Base-by-base conservation (phyloP, 1,284 basidiomycete species). In the Cryptococcus hybrid region DNA sequence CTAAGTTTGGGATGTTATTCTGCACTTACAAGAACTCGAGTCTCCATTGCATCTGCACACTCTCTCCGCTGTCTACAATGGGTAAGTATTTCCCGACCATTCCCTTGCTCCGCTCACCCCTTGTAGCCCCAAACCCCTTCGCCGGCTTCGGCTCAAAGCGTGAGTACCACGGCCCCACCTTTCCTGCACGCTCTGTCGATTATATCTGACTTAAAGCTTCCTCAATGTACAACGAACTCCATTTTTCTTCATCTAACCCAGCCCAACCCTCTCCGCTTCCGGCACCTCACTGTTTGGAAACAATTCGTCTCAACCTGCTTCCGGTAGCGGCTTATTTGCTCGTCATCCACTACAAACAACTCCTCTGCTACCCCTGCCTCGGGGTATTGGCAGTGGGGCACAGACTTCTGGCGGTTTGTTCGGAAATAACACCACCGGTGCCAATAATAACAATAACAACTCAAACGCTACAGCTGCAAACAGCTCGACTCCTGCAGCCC, bases 141-240 rank as follows among this genome's bases (percentile, higher is more conserved):
- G 52, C 37, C 1, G 50, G 59, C 48, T 63, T 63, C 37, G 62
- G 62, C 30, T 52, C 56, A 7, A 63, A 58, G 46, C 58, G 61
- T 63, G 45, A 24, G 60, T 51, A 18, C 46, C 36, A 40, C 36
- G 39, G n/a, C 4, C 30, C 30, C 3, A 30, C 30, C 30, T 30
- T 4, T 30, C 18, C 18, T 18, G 18, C 18, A 18, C 18, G 18
- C 18, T 18, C 18, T 18, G 18, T 42, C 9, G 40, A 42, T 42
- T 42, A 42, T 42, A 9, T 42, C n/a, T 42, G 40, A 9, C n/a
- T 9, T 42, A 9, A 40, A 8, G 7, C 9, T 42, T 9, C 9
- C n/a, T 42, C 40, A 40, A 42, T 42, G 40, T 42, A n/a, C 40
- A 55, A 18, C 35, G 11, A 12, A 35, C 13, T 43, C 13, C 57